Percentiles rank a stretch among this genome's conserved stretches.
Evolutionary conservation across 129 eudicot species (phyloP).

Genomic region (Flaveria trinervia): DNA sequence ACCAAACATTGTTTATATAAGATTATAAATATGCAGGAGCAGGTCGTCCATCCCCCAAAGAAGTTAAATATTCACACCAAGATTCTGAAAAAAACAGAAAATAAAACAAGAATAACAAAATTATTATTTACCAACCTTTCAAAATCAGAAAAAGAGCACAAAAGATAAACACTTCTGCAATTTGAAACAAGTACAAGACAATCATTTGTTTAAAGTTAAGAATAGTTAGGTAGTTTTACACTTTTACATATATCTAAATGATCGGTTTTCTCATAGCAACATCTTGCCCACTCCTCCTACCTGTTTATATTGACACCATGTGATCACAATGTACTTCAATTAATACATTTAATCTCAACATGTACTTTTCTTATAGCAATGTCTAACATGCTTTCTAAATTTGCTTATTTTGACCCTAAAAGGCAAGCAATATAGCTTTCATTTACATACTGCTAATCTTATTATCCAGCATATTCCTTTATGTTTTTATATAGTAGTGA

Average conservation of each 20-base stretch:
- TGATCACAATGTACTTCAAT: not conserved
- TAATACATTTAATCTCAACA: not conserved
- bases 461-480: too few species aligned
- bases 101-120: not conserved
- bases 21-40: constrained; percentile 42
- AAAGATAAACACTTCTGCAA: not conserved
- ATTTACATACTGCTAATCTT: not conserved
- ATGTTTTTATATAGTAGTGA: not conserved
- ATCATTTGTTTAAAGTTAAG: not conserved
- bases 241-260: not conserved
- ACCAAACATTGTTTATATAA: constrained; percentile 75
- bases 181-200: not conserved
- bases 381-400: not conserved
- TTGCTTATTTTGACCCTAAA: not conserved
- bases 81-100: constrained; percentile 35
- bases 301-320: not conserved
- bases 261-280: not conserved
- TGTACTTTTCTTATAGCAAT: not conserved
- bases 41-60: constrained; percentile 66
- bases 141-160: not conserved
- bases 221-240: not conserved
- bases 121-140: not conserved
- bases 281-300: not conserved
- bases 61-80: constrained; percentile 36
- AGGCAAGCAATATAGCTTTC: not conserved